phyloP scores from a whole-genome alignment of 2,329 filamentous ascomycete genomes.

The Chrysosporium keratinophilum region DNA sequence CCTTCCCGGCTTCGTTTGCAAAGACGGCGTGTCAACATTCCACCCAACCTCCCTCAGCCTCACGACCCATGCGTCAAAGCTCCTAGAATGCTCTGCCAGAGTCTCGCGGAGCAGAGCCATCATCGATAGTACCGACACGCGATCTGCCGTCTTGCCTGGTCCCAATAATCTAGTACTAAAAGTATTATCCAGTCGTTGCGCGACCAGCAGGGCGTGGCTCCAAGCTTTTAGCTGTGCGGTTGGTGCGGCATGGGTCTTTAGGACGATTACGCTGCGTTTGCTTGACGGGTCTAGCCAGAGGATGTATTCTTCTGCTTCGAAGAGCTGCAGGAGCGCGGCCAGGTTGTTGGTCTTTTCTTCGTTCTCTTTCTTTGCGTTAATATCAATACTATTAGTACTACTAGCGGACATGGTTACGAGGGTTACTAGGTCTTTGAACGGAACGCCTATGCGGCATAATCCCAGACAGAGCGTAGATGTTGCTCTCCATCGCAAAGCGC shows the following conservation, averaged over 20 bases:
- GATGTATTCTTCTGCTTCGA: slow-evolving; percentile 47
- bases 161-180: too few relatives aligned
- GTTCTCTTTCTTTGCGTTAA: too few relatives aligned
- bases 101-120: slow-evolving; percentile 28
- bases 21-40: slow-evolving; percentile 53
- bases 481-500: slow-evolving; percentile 49
- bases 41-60: slow-evolving; percentile 47
- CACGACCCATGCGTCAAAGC: slow-evolving; percentile 36
- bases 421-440: slow-evolving; percentile 12
- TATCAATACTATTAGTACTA: neutral
- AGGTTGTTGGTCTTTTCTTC: neutral
- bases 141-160: slow-evolving; percentile 22
- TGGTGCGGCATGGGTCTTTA: slow-evolving; percentile 49
- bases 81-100: slow-evolving; percentile 29
- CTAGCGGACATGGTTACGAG: neutral
- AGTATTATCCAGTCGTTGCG: slow-evolving; percentile 20
- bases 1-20: slow-evolving; percentile 54
- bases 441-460: slow-evolving; percentile 45
- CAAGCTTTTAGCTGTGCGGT: slow-evolving; percentile 50
- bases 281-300: slow-evolving; percentile 44
- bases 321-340: slow-evolving; percentile 39
- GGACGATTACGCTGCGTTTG: slow-evolving; percentile 46
- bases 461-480: slow-evolving; percentile 37
- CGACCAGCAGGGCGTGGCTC: slow-evolving; percentile 49
- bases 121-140: slow-evolving; percentile 19